These are phyloP conservation scores for Diaporthe sp. DNA, from an alignment of 2,329 filamentous ascomycete genomes.

Conservation along the genomic window DNA sequence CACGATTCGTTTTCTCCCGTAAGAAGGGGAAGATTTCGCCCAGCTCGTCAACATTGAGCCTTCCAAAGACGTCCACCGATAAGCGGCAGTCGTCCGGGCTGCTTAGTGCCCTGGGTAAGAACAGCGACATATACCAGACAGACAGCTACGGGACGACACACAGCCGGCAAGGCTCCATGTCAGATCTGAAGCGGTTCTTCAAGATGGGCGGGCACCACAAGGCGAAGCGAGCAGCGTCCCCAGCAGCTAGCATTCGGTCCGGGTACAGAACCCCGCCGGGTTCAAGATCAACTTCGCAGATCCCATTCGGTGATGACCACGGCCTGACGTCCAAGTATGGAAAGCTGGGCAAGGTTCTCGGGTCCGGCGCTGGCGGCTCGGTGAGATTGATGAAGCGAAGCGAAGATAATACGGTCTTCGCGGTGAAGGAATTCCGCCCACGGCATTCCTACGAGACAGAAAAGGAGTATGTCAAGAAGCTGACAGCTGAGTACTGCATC, in stretches of 20 bases:
- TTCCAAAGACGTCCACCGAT: conserved; percentile 59
- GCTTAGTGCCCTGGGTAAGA: conserved; percentile 50
- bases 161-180: conserved; percentile 82
- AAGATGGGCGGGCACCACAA: conserved; percentile 79
- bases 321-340: conserved; percentile 92
- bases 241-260: conserved; percentile 64
- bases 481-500: conserved; percentile 98
- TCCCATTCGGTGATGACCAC: conserved; percentile 95
- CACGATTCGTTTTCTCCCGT: conserved; percentile 84
- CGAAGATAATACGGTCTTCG: conserved; percentile 92
- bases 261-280: conserved; percentile 59
- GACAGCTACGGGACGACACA: conserved; percentile 58
- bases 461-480: conserved; percentile 96
- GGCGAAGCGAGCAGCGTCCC: conserved; percentile 74
- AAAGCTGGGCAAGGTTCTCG: conserved; percentile 93
- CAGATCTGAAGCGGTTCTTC: conserved; percentile 96
- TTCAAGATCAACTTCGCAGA: conserved; percentile 65
- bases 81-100: conserved; percentile 60
- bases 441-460: conserved; percentile 93
- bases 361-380: conserved; percentile 93
- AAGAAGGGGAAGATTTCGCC: conserved; percentile 75
- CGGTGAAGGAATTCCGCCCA: conserved; percentile 95
- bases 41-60: conserved; percentile 60
- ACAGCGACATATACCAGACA: conserved; percentile 56
- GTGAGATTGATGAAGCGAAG: conserved; percentile 94